phyloP scores from a whole-genome alignment of 805 yeast genomes.

The Sungouiella thailandica region DNA sequence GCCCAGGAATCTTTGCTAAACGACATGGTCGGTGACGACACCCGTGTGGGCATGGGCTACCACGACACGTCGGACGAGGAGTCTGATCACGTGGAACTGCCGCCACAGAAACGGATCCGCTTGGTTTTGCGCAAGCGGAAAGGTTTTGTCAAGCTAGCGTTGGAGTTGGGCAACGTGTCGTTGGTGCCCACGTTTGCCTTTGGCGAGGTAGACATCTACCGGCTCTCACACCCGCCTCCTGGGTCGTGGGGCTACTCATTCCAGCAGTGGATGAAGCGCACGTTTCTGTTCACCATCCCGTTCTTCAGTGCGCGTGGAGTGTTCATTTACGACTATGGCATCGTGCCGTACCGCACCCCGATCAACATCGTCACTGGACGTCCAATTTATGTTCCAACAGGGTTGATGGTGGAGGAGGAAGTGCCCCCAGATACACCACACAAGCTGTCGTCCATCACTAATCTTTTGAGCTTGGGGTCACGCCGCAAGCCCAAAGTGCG shows the following conservation, averaged over 20 bases:
- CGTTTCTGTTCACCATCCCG: constrained; percentile 82
- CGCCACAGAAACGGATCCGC: constrained; percentile 40
- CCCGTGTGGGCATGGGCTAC: constrained; percentile 34
- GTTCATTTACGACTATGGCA: constrained; percentile 87
- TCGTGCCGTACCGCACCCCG: constrained; percentile 79
- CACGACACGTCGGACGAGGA: constrained; percentile 7
- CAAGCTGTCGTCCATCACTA: constrained; percentile 23
- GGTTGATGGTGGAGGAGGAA: constrained; percentile 27
- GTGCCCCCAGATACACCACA: constrained; percentile 20
- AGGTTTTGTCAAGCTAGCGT: constrained; percentile 86
- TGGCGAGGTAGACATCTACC: constrained; percentile 73
- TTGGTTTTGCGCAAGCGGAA: constrained; percentile 72
- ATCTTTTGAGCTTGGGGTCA: constrained; percentile 21
- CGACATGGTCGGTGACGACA: constrained; percentile 29
- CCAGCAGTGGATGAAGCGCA: constrained; percentile 69
- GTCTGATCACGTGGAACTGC: constrained; percentile 6
- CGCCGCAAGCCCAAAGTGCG: constrained; percentile 14
- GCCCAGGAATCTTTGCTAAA: constrained; percentile 80
- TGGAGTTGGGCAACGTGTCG: constrained; percentile 69
- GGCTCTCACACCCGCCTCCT: constrained; percentile 36
- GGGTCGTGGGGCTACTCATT: constrained; percentile 46
- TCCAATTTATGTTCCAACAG: constrained; percentile 56
- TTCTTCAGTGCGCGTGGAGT: constrained; percentile 89
- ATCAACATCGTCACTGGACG: constrained; percentile 71
- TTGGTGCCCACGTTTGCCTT: constrained; percentile 87